Conservation (phyloP, 306 rosid species). For the Cucurbita ficifolia region DNA sequence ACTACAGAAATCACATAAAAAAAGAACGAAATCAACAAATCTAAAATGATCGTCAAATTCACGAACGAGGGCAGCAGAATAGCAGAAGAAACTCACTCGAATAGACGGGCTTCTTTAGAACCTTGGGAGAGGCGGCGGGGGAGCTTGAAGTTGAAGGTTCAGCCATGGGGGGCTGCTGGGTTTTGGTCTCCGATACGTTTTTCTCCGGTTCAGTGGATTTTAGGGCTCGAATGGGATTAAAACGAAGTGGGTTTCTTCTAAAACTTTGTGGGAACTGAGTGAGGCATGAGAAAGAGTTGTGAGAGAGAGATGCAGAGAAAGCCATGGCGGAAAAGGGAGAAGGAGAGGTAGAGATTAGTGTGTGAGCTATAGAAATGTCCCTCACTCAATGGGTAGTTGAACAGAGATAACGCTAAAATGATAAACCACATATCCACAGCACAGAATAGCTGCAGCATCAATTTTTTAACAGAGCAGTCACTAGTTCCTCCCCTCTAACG, state of each 20-base stretch:
- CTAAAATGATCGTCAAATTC: not conserved
- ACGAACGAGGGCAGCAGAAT: not conserved
- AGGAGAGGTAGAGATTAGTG: not conserved
- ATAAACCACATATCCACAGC: not conserved
- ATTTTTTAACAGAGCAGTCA: not conserved
- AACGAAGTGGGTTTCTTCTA: constrained; percentile 26
- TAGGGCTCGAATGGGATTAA: constrained; percentile 32
- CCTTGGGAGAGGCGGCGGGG: constrained; percentile 27
- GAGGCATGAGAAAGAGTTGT: constrained; percentile 27
- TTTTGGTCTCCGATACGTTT: constrained; percentile 23
- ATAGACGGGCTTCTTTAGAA: constrained; percentile 68
- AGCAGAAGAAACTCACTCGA: constrained; percentile 37
- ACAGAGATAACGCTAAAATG: not conserved
- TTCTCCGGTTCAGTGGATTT: constrained; percentile 40
- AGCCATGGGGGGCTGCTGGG: constrained; percentile 34
- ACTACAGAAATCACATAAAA: constrained; percentile 31
- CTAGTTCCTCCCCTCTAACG: too few relatives aligned
- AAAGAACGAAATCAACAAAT: not conserved
- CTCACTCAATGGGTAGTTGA: not conserved
- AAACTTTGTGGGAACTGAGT: constrained; percentile 23
- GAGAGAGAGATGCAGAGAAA: constrained; percentile 28
- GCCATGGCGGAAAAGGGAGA: constrained; percentile 29
- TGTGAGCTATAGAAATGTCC: not conserved
- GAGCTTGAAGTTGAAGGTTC: constrained; percentile 29
- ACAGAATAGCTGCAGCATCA: not conserved